phyloP scores from a whole-genome alignment of 495 filamentous ascomycete genomes.

The Ascodesmis nigricans region DNA sequence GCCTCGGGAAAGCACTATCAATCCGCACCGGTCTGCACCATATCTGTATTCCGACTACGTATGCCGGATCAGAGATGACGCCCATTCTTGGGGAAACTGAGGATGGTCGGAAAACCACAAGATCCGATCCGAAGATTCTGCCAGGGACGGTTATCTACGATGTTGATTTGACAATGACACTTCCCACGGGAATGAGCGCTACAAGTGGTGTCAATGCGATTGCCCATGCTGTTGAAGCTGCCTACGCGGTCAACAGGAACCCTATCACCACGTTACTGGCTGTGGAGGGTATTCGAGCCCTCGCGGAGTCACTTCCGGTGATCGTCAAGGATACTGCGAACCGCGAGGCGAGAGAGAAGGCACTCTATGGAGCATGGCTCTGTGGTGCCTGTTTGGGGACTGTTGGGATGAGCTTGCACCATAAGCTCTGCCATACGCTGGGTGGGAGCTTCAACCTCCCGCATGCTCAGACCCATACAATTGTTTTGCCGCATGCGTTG shows the following conservation, averaged over 20 bases:
- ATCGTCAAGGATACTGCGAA: conserved; percentile 31
- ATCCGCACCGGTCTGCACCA: conserved; percentile 41
- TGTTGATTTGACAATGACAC: conserved; percentile 42
- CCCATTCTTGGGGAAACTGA: conserved; percentile 46
- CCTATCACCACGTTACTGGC: conserved; percentile 37
- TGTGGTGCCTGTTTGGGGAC: conserved; percentile 40
- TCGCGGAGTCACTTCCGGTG: conserved; percentile 34
- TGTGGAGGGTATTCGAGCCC: conserved; percentile 32
- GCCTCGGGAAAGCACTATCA: conserved; percentile 43
- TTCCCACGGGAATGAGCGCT: conserved; percentile 36
- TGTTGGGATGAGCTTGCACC: conserved; percentile 49
- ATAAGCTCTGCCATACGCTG: conserved; percentile 48
- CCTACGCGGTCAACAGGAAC: conserved; percentile 42
- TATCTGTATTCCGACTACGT: conserved; percentile 46
- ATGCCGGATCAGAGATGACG: conserved; percentile 49
- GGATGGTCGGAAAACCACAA: conserved; percentile 40
- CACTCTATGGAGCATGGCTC: conserved; percentile 46
- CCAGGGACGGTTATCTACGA: conserved; percentile 48
- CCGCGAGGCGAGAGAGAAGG: conserved; percentile 31
- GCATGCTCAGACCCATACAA: conserved; percentile 48
- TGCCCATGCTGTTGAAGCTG: conserved; percentile 46
- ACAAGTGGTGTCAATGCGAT: conserved; percentile 50
- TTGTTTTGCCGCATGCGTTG: conserved; percentile 42
- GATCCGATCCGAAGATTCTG: conserved; percentile 41
- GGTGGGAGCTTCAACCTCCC: conserved; percentile 48